Conservation (phyloP, 371 early-diverging fungal species). For the Batkoa obscura region DNA sequence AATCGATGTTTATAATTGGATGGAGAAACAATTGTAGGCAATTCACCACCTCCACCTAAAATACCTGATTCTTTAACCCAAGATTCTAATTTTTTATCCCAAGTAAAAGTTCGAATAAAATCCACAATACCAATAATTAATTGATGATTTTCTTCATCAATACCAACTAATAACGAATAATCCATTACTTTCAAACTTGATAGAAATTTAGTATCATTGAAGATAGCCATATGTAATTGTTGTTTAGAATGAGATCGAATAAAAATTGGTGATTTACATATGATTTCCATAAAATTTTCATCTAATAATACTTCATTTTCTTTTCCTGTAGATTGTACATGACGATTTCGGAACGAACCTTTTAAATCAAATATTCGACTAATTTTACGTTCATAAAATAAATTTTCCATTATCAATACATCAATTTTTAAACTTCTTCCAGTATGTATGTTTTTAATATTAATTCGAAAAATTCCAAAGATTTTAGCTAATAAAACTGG, state of each 20-base stretch:
- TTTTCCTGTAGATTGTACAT: constrained; percentile 63
- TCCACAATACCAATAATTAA: constrained; percentile 90
- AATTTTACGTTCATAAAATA: constrained; percentile 66
- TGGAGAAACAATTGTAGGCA: constrained; percentile 90
- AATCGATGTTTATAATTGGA: constrained; percentile 78
- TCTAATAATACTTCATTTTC: constrained; percentile 78
- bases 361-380: constrained; percentile 79
- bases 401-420: constrained; percentile 86
- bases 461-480: constrained; percentile 78
- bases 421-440: constrained; percentile 72
- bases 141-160: constrained; percentile 61
- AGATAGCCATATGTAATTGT: constrained; percentile 52
- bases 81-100: constrained; percentile 89
- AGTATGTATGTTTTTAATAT: constrained; percentile 56
- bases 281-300: constrained; percentile 65
- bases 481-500: constrained; percentile 82
- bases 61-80: constrained; percentile 86
- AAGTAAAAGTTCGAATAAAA: constrained; percentile 88
- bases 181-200: constrained; percentile 83
- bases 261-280: constrained; percentile 55
- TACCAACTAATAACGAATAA: constrained; percentile 80
- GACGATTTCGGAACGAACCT: constrained; percentile 84
- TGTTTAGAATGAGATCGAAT: constrained; percentile 72
- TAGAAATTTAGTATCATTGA: constrained; percentile 79
- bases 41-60: constrained; percentile 64